Conservation (phyloP, 2,329 filamentous ascomycete species). For the Rutstroemia sp. region DNA sequence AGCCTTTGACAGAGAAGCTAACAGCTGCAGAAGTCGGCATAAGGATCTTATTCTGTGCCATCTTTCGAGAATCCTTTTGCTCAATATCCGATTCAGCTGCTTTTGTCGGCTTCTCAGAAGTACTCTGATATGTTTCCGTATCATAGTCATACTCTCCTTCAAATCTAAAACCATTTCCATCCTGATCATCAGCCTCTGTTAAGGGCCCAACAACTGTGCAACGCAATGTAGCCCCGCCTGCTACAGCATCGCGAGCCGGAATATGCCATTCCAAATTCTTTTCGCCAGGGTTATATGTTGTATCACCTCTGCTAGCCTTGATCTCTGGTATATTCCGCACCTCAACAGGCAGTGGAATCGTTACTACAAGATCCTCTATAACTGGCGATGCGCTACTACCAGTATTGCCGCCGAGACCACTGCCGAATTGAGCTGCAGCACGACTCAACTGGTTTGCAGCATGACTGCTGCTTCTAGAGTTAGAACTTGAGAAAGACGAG, state of each 20-base stretch:
- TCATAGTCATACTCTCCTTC: conserved; percentile 39
- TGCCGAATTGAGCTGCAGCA: conserved; percentile 40
- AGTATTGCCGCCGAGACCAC: conserved; percentile 33
- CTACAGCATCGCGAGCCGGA: conserved; percentile 66
- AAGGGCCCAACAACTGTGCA: conserved; percentile 70
- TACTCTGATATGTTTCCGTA: conserved; percentile 48
- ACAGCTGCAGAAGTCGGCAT: conserved; percentile 75
- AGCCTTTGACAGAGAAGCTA: conserved; percentile 64
- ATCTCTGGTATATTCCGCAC: conserved; percentile 82
- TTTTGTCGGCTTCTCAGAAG: conserved; percentile 14
- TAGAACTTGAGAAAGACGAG: conserved; percentile 33
- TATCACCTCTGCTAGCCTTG: conserved; percentile 74
- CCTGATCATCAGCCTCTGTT: conserved; percentile 41
- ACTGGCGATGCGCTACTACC: conserved; percentile 39
- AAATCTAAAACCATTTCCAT: conserved; percentile 27
- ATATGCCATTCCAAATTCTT: conserved; percentile 76
- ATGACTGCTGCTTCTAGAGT: conserved; percentile 30
- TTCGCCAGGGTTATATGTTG: conserved; percentile 69
- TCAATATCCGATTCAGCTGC: conserved; percentile 4
- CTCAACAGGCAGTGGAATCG: conserved; percentile 68
- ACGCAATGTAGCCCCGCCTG: conserved; percentile 64
- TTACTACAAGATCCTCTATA: conserved; percentile 71
- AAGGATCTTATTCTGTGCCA: conserved; percentile 63
- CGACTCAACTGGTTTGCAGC: conserved; percentile 30
- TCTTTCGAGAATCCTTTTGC: conserved; percentile 42